Base-by-base conservation (phyloP, 164 flowering plant genomes). In the Nelumbo lutea region DNA sequence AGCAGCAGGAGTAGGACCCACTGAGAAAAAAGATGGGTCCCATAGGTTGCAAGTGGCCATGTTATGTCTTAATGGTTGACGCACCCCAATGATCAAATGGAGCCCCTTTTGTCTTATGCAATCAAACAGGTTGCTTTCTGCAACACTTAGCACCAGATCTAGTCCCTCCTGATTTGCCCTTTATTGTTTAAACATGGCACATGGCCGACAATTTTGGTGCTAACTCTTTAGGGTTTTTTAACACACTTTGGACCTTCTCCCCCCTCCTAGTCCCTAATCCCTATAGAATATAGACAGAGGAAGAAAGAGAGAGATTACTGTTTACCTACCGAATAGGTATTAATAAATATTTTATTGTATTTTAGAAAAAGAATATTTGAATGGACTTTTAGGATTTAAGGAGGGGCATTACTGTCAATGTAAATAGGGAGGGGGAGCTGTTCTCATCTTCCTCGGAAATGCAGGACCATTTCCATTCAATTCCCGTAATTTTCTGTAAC, bases 401-500 rank as follows among this genome's bases (percentile, higher is more conserved):
- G 1, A 50, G 50, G 79, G 76, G 68, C 48, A 64, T 4, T 62
- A 61, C 51, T 9, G 76, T 65, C 68, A 75, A 43, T 44, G 27
- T 27, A 27, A 27, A 27, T 27, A 3, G 2, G 13, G 11, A 50
- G 5, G 47, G 6, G 4, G 3, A 62, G n/a, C 48, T 66, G 66
- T 62, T 68, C 44, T 42, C 10, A 14, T 61, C 53, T 14, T n/a
- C 9, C 61, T 72, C 73, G 73, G 40, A 57, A 70, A 74, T 74
- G 43, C 65, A 61, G 73, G 77, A 69, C 40, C 65, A 68, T 74
- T 74, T 65, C 55, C 64, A 14, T 47, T 48, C 41, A 64, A 64
- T 45, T 61, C 72, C 75, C 77, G 70, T 42, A 71, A 65, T 72
- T 76, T 69, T 72, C 74, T 77, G 72, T 62, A 77, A 73, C 76